These are phyloP conservation scores for Lepiota subincarnata DNA, from an alignment of 768 basidiomycete genomes.

Conservation along the genomic window DNA sequence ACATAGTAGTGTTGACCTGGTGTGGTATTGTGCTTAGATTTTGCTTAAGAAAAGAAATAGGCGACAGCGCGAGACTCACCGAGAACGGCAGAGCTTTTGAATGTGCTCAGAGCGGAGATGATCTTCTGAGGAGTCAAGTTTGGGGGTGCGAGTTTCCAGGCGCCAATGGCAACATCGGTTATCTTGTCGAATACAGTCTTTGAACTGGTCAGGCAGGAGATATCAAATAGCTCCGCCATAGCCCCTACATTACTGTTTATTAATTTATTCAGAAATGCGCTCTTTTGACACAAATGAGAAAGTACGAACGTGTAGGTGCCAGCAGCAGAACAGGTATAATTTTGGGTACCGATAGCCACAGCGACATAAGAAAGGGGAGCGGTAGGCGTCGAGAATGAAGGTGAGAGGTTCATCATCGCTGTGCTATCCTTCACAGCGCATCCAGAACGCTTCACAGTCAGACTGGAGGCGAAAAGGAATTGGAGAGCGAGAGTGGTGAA, in stretches of 20 bases:
- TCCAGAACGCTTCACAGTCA: conserved; percentile 4
- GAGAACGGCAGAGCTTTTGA: conserved; percentile 22
- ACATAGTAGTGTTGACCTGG: conserved; percentile 51
- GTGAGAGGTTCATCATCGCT: conserved; percentile 21
- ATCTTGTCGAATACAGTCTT: conserved; percentile 24
- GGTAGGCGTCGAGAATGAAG: conserved; percentile 32
- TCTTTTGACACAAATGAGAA: neutral
- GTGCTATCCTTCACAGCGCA: conserved; percentile 23
- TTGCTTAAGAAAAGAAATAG: too few relatives aligned
- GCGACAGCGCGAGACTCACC: conserved; percentile 18
- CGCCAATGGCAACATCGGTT: conserved; percentile 20
- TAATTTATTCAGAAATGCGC: neutral
- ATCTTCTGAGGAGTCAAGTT: conserved; percentile 15
- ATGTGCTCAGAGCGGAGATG: conserved; percentile 14
- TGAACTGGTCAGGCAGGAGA: conserved; percentile 39
- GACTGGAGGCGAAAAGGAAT: neutral
- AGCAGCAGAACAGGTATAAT: conserved; percentile 46
- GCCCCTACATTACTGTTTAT: conserved; percentile 41
- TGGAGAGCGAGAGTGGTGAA: neutral
- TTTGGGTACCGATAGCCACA: conserved; percentile 48
- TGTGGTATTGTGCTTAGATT: neutral
- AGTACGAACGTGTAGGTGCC: conserved; percentile 43
- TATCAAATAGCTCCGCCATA: conserved; percentile 51
- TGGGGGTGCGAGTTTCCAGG: conserved; percentile 20
- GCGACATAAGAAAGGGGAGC: conserved; percentile 35